Percentiles rank a stretch among this genome's conserved stretches.
Evolutionary conservation across 2,329 filamentous ascomycete genomes (phyloP).

Genomic region (Colletotrichum filicis): DNA sequence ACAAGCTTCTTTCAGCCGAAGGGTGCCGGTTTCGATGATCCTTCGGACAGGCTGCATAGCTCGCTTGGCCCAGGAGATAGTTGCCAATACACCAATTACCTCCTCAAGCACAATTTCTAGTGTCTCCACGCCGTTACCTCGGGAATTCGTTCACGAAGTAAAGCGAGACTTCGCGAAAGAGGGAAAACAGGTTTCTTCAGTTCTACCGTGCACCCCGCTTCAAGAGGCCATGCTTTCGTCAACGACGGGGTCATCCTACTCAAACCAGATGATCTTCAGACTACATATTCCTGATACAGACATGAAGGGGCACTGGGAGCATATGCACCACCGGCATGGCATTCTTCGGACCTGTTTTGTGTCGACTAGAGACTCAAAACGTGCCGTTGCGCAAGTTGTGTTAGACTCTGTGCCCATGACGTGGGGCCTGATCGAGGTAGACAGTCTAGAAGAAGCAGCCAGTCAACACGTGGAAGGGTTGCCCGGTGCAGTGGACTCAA

Average conservation of each 20-base stretch:
- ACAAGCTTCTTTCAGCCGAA: slow-evolving; percentile 50
- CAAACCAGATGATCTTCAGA: slow-evolving; percentile 76
- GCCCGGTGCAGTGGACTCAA: slow-evolving; percentile 54
- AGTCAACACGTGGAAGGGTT: slow-evolving; percentile 53
- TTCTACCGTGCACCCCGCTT: slow-evolving; percentile 86
- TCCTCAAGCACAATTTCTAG: background rate
- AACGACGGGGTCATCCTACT: slow-evolving; percentile 67
- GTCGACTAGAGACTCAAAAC: slow-evolving; percentile 67
- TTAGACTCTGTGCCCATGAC: slow-evolving; percentile 57
- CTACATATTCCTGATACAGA: slow-evolving; percentile 60
- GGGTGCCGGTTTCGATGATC: slow-evolving; percentile 74
- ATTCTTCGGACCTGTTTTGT: slow-evolving; percentile 84
- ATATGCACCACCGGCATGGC: slow-evolving; percentile 73
- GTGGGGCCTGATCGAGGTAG: slow-evolving; percentile 52
- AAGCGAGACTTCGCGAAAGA: slow-evolving; percentile 41
- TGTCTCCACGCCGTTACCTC: background rate
- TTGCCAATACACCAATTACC: background rate
- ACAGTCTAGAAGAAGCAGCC: slow-evolving; percentile 48
- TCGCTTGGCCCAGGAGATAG: slow-evolving; percentile 59
- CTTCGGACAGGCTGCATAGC: slow-evolving; percentile 76
- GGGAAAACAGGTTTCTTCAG: slow-evolving; percentile 55
- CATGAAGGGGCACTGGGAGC: slow-evolving; percentile 71
- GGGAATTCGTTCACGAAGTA: background rate
- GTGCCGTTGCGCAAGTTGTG: slow-evolving; percentile 80
- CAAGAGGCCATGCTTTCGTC: slow-evolving; percentile 89